Base-by-base conservation (phyloP, 1,284 basidiomycete genomes). In the Athelia sp. region DNA sequence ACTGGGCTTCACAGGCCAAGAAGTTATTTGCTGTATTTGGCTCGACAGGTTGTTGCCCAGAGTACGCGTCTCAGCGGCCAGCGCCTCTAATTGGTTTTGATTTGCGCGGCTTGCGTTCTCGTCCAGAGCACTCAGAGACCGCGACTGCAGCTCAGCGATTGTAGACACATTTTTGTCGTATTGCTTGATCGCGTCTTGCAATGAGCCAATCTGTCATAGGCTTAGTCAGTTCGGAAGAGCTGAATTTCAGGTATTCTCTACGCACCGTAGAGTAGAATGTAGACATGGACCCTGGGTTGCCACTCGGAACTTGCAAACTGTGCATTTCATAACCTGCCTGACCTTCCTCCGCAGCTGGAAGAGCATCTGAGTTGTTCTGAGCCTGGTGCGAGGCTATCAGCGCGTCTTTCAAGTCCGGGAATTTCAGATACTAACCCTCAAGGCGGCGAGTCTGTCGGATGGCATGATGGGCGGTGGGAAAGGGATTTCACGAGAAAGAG, bases 41-140 rank as follows among this genome's bases (percentile, higher is more conserved):
- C 73, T 72, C 61, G 87, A 89, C 52, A 90, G 68, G 45, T 71
- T 62, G 55, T 80, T 81, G 59, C 80, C 82, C 49, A 87, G 68
- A 1, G 72, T 63, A 49, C 82, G 76, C 1, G 88, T 89, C 55
- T 87, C 78, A 18, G 68, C 70, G 36, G 83, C 75, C 29, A 90
- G 70, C 31, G 73, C 67, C 13, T 82, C 78, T 18, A 86, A 68
- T 46, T 77, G 70, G 8, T 74, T 71, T 18, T 72, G 59, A 43
- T 72, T 74, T 35, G 72, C 66, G 19, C 75, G 71, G 36, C 70
- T 65, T n/a, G 71, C 63, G 31, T 64, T 64, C 22, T 77, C 75
- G 50, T 79, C 78, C 46, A 82, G 73, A 49, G 74, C 73, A 56
- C 78, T 80, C 45, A 89, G 57, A 23, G 78, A 74, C 43, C 79